A percentile compares a stretch with the other conserved stretches of the same genome.
Conservation (phyloP, 345 rosid species). For the Brassica incana region DNA sequence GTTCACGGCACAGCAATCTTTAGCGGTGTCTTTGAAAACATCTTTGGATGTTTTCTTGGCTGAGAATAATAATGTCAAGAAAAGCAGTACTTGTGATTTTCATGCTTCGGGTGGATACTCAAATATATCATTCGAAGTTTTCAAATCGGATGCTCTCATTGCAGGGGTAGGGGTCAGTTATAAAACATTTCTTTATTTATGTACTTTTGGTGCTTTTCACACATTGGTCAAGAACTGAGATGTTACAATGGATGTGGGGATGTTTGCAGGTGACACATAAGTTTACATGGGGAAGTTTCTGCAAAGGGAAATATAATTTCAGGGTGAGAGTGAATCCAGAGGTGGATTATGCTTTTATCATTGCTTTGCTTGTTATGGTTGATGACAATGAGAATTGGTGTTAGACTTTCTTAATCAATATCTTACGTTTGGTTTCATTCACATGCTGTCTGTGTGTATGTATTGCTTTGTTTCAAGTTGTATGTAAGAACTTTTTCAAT, state of each 20-base stretch:
- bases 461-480: slow-evolving; percentile 8
- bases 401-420: background rate
- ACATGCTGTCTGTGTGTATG: background rate
- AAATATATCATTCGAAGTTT: slow-evolving; percentile 63
- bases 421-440: background rate
- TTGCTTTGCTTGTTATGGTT: slow-evolving; percentile 61
- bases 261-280: slow-evolving; percentile 54
- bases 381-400: slow-evolving; percentile 53
- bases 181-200: background rate
- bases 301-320: slow-evolving; percentile 63
- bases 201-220: background rate
- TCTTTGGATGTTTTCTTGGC: slow-evolving; percentile 55
- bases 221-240: slow-evolving; percentile 8
- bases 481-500: slow-evolving; percentile 8
- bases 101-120: slow-evolving; percentile 51
- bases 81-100: slow-evolving; percentile 45
- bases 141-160: slow-evolving; percentile 49
- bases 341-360: slow-evolving; percentile 74
- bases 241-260: background rate
- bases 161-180: slow-evolving; percentile 57
- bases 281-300: slow-evolving; percentile 62
- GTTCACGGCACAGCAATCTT: slow-evolving; percentile 51
- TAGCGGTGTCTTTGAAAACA: slow-evolving; percentile 58
- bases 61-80: slow-evolving; percentile 33
- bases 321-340: slow-evolving; percentile 63